Base-by-base conservation (phyloP, 2,329 filamentous ascomycete species). In the Fusarium sp. region DNA sequence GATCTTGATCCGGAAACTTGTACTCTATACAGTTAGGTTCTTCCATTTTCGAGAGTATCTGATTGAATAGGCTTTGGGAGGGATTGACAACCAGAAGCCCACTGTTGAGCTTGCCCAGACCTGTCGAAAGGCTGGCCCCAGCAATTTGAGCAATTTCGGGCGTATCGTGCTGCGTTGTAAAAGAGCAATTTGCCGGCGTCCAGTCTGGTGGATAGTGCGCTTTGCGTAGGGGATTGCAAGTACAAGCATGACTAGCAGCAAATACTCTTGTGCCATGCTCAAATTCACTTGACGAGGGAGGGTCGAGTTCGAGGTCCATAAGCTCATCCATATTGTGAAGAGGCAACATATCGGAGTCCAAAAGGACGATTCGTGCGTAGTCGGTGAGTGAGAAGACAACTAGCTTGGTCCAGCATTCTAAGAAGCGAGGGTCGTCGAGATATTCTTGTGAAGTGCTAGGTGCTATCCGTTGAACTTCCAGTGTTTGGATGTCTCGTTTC, bases 251-350 rank as follows among this genome's bases (percentile, higher is more conserved):
- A 0, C 59, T 61, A 1, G 65, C 65, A 16, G 65, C 65, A 55
- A 68, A 69, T 0, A 69, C 59, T 3, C 40, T 58, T 16, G 49
- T 49, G 6, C 59, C 38, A 0, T 15, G 1, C 10, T 4, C 15
- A 11, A 38, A n/a, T 1, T 0, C 33, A 6, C 37, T 38, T 4
- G 34, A 0, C 3, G 18, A 12, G 0, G 53, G 33, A 2, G 3
- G 1, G 2, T 67, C 65, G 1, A 69, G 49, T 3, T 61, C 28
- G 0, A 68, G 20, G 0, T 52, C 33, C 65, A 68, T 69, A 1
- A 68, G 42, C 1, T 68, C 65, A 20, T 68, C 65, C 59, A 68
- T 68, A 6, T 60, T 69, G 6, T 36, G 59, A 0, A 69, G 36
- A 0, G 61, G 59, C 0, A 68, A 8, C 65, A 68, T 68, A 12